A percentile compares a stretch with the other conserved stretches of the same genome.
Conservation (phyloP, 2,329 filamentous ascomycete species). For the Lomentospora prolificans region DNA sequence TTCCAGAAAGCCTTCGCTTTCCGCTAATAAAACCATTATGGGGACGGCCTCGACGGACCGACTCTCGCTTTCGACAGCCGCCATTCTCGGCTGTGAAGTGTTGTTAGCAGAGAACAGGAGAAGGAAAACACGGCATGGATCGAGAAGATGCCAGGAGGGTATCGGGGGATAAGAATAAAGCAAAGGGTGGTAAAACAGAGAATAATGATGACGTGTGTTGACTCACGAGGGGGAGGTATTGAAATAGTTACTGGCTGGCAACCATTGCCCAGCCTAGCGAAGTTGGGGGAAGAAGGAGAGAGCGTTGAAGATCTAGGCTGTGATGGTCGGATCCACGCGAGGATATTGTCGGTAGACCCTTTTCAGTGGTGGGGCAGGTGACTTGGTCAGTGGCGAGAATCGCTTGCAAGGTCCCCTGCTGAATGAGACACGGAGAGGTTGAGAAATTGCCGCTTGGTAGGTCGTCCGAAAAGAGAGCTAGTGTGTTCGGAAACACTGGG, state of each 20-base stretch:
- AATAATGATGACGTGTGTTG: neutral
- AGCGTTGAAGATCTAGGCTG: constrained; percentile 4
- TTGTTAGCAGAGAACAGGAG: constrained; percentile 2
- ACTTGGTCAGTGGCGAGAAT: constrained; percentile 8
- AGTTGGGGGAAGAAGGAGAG: neutral
- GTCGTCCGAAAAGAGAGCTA: constrained; percentile 5
- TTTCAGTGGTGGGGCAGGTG: constrained; percentile 9
- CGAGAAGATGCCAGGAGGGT: neutral
- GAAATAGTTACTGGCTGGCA: constrained; percentile 1
- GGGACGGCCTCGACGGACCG: neutral
- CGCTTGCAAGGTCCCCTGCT: constrained; percentile 6
- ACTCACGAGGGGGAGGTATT: constrained; percentile 2
- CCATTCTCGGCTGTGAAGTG: constrained; percentile 7
- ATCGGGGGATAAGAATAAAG: neutral
- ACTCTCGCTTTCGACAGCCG: constrained; percentile 7
- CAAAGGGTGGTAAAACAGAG: neutral
- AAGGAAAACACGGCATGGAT: neutral
- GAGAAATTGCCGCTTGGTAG: constrained; percentile 4
- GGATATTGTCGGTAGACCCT: constrained; percentile 8
- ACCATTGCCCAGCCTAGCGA: constrained; percentile 7
- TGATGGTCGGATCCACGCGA: constrained; percentile 6
- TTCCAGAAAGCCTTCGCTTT: constrained; percentile 4
- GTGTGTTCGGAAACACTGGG: constrained; percentile 7
- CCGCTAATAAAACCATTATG: neutral
- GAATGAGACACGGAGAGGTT: constrained; percentile 7